Evolutionary conservation across 176 grass and related monocot genomes (phyloP).

Genomic region (Saccharum spontaneum): DNA sequence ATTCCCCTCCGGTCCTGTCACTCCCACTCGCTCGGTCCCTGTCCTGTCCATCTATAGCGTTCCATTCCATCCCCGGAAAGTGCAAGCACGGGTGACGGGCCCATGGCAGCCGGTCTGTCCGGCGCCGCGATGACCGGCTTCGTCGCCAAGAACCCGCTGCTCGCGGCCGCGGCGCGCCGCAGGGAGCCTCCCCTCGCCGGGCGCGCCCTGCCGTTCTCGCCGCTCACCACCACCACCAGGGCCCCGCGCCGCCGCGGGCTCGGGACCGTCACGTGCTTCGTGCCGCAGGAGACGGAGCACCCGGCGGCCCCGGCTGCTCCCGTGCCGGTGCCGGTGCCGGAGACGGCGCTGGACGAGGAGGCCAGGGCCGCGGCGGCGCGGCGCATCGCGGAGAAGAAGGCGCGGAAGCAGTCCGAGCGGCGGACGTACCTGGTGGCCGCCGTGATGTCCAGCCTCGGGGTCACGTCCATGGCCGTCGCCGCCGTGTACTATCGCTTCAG

Average conservation of each 20-base stretch:
- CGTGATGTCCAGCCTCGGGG: slow-evolving; percentile 75
- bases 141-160: slow-evolving; percentile 41
- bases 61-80: not conserved
- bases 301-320: not conserved
- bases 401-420: slow-evolving; percentile 65
- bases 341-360: slow-evolving; percentile 39
- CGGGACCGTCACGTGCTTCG: slow-evolving; percentile 56
- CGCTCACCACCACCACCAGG: slow-evolving; percentile 33
- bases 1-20: not conserved
- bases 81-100: not conserved
- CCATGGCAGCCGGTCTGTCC: slow-evolving; percentile 44
- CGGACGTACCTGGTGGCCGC: slow-evolving; percentile 75
- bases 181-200: slow-evolving; percentile 5
- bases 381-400: slow-evolving; percentile 45
- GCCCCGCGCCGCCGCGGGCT: slow-evolving; percentile 27
- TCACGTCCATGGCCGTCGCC: slow-evolving; percentile 71
- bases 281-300: slow-evolving; percentile 26
- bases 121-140: slow-evolving; percentile 35
- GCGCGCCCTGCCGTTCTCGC: slow-evolving; percentile 33
- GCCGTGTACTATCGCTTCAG: slow-evolving; percentile 81
- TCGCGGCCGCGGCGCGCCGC: slow-evolving; percentile 37
- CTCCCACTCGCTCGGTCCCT: slow-evolving; percentile 18
- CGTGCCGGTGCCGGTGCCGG: not conserved
- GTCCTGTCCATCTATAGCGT: not conserved
- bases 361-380: slow-evolving; percentile 32